Evolutionary conservation across 331 rosid species (phyloP), one percentile per base, ranked within the genome.

Genomic region (Malus hybrid): DNA sequence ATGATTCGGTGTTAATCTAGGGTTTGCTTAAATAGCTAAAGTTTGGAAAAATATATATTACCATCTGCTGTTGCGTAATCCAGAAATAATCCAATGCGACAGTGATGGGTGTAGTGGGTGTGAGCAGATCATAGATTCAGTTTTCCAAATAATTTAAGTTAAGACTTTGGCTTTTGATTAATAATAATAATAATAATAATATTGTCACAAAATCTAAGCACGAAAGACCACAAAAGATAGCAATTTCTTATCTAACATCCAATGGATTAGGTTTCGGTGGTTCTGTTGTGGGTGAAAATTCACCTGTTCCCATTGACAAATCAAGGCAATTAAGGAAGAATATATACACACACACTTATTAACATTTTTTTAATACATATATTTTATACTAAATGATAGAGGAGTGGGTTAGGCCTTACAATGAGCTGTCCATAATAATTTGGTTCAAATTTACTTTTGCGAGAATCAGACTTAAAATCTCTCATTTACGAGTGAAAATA

Each of bases 221-320:
- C 46, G 12, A 52, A 33, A 36, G 48, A 29, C 12, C 28, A 81
- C 67, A 73, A 81, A 60, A 46, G 22, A 16, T 63, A 61, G 24
- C 78, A 42, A 68, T 14, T 16, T 65, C 50, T 24, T 20, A 55
- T 71, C 78, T 70, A 71, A 46, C 63, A 39, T 44, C 55, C 5
- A 81, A 52, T 67, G 81, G 78, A 77, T 66, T 73, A 73, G 79
- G 56, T 71, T 28, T 33, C 10, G 81, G 67, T 78, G 48, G 68
- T 78, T 63, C 67, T 24, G 5, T 39, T 60, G 62, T 81, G 69
- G 76, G 63, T 67, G 59, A 63, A 57, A 9, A 6, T 66, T 60
- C 55, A 81, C 69, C 76, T 16, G 57, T 6, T n/a, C 82, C 46
- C 55, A 14, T 46, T 33, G 67, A 77, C 39, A 9, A 57, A 57